phyloP scores from a whole-genome alignment of 2,329 filamentous ascomycete species.

The Penicillium brasilianum region DNA sequence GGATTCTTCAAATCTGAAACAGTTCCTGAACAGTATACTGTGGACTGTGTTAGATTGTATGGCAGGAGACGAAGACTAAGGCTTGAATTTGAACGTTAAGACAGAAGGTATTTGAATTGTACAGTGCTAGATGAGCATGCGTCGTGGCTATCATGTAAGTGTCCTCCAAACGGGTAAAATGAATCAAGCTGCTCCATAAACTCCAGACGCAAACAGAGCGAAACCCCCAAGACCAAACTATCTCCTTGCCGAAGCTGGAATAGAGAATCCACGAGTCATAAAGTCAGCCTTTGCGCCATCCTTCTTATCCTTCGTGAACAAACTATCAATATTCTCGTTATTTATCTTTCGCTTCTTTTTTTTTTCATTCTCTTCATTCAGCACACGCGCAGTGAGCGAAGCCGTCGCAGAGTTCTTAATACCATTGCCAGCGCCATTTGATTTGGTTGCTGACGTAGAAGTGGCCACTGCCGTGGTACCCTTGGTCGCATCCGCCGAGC shows the following conservation, averaged over 20 bases:
- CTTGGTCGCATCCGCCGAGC: slow-evolving; percentile 38
- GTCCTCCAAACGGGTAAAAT: background rate
- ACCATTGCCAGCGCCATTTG: slow-evolving; percentile 51
- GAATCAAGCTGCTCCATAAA: slow-evolving; percentile 2
- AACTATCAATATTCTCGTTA: slow-evolving; percentile 61
- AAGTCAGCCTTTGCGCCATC: slow-evolving; percentile 57
- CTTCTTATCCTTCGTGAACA: slow-evolving; percentile 56
- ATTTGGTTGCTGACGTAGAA: slow-evolving; percentile 28
- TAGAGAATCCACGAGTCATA: slow-evolving; percentile 63
- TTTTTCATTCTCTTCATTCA: slow-evolving; percentile 82
- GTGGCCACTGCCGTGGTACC: slow-evolving; percentile 38
- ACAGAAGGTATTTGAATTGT: background rate
- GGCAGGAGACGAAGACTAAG: no score
- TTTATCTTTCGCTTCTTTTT: slow-evolving; percentile 77
- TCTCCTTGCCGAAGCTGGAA: slow-evolving; percentile 52
- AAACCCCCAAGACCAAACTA: slow-evolving; percentile 27
- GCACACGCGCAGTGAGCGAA: slow-evolving; percentile 79
- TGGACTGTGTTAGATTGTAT: no score
- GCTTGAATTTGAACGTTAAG: background rate
- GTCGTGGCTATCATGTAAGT: background rate
- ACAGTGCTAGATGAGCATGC: slow-evolving; percentile 8
- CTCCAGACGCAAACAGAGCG: slow-evolving; percentile 10
- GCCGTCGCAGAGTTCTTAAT: slow-evolving; percentile 92
- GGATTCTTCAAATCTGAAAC: background rate
- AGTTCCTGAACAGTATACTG: background rate